A percentile compares a stretch with the other conserved stretches of the same genome.
These are phyloP conservation scores for Paspalum vaginatum DNA, from an alignment of 176 grass and related monocot genomes.

Conservation along the genomic window DNA sequence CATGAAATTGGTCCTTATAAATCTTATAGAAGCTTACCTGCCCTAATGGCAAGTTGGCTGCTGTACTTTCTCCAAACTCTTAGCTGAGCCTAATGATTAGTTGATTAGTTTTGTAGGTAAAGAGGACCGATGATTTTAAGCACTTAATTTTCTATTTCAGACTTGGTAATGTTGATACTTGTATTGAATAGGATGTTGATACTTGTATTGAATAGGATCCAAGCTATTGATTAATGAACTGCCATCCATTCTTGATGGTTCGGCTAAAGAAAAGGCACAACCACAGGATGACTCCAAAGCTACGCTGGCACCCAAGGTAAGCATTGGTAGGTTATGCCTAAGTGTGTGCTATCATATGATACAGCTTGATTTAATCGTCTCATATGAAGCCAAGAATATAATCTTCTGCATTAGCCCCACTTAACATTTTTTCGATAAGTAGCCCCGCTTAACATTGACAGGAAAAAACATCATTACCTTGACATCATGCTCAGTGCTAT, in stretches of 20 bases:
- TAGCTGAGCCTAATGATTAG: background rate
- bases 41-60: background rate
- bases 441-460: conserved; percentile 15
- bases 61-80: background rate
- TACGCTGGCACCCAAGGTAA: conserved; percentile 83
- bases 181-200: conserved; percentile 57
- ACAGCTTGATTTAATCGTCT: conserved; percentile 10
- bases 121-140: conserved; percentile 15
- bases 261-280: conserved; percentile 70
- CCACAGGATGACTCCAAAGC: conserved; percentile 87
- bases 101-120: conserved; percentile 18
- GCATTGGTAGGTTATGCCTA: background rate
- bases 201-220: conserved; percentile 62
- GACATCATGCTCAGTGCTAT: background rate
- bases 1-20: background rate
- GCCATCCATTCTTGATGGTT: conserved; percentile 83
- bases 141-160: background rate
- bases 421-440: background rate
- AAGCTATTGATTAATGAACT: conserved; percentile 71
- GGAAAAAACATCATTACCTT: conserved; percentile 6
- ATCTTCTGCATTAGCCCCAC: background rate
- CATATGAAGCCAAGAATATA: background rate
- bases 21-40: conserved; percentile 5
- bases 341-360: background rate
- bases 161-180: conserved; percentile 33